These are phyloP conservation scores for Tylopilus sp. DNA, from an alignment of 768 basidiomycete genomes.

Conservation along the genomic window DNA sequence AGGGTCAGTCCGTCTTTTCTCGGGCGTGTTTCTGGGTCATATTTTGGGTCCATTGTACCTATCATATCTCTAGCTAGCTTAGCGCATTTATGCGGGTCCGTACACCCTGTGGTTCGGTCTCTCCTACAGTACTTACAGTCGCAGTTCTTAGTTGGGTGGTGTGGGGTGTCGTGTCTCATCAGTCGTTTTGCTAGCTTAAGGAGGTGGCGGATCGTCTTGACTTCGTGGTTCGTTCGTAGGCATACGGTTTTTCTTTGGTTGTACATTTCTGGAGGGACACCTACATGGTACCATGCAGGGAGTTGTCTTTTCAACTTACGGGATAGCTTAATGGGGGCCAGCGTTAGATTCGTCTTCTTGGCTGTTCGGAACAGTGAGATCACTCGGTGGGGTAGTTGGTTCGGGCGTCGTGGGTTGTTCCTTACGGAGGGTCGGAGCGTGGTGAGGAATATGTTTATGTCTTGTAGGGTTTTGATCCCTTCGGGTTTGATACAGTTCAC, in stretches of 20 bases:
- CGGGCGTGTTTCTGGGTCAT: background rate
- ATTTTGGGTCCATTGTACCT: background rate
- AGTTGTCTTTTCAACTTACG: background rate
- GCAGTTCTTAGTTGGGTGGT: background rate
- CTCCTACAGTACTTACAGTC: background rate
- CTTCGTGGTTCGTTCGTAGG: background rate
- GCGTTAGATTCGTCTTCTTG: background rate
- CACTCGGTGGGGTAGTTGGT: background rate
- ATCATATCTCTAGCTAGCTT: background rate
- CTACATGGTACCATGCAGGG: constrained; percentile 2
- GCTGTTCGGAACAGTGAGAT: background rate
- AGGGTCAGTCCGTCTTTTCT: background rate
- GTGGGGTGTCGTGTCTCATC: too few relatives aligned
- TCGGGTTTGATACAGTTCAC: background rate
- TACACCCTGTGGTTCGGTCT: background rate
- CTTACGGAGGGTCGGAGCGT: background rate
- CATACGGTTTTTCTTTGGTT: background rate
- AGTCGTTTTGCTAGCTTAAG: too few relatives aligned
- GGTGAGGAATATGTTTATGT: background rate
- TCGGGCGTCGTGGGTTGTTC: background rate
- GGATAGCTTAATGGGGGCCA: background rate
- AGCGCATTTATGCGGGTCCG: background rate
- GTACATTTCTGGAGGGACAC: background rate
- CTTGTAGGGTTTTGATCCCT: background rate
- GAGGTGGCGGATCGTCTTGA: too few relatives aligned